Base-by-base conservation (phyloP, 768 basidiomycete species). In the Roridomyces roridus region DNA sequence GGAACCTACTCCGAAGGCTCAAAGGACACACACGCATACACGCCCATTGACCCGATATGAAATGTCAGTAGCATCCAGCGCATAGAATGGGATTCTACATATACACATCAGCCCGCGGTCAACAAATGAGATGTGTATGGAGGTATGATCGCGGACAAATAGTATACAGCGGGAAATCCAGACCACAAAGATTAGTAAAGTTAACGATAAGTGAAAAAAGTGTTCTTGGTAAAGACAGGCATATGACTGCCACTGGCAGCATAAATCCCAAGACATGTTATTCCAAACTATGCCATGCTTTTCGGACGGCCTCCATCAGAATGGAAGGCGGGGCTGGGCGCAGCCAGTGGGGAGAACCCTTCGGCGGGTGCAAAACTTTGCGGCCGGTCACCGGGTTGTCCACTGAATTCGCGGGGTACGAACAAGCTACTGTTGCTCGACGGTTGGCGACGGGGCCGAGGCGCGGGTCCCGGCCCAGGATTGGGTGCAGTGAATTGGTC, bases 301-400 rank as follows among this genome's bases (percentile, higher is more conserved):
- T 63, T 63, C 1, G 61, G 61, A 29, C 60, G 44, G 10, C 59
- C 58, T 31, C 65, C 50, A 34, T 59, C 59, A 20, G 57, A 35
- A 50, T 62, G 55, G 50, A 64, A 65, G 15, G 51, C 55, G 0
- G 63, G 65, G 17, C 26, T 36, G 15, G 60, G 59, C 14, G 54
- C 57, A 10, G 40, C 49, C 40, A 60, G 60, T 20, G 45, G 25
- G 15, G 49, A 54, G 2, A 51, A 43, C 2, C 31, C 31, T 21
- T 63, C 57, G 18, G 55, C 51, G 15, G 64, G 63, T 23, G 67
- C 67, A 35, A 67, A 61, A 48, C 67, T 68, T 41, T 72, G 74
- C 20, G 81, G 81, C 66, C 81, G 68, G 45, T 75, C 73, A 25
- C 70, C 75, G 1, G 61, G 61, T 21, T 26, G 61, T 11, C 53